phyloP scores from a whole-genome alignment of 345 rosid species.

The Turritis glabra region DNA sequence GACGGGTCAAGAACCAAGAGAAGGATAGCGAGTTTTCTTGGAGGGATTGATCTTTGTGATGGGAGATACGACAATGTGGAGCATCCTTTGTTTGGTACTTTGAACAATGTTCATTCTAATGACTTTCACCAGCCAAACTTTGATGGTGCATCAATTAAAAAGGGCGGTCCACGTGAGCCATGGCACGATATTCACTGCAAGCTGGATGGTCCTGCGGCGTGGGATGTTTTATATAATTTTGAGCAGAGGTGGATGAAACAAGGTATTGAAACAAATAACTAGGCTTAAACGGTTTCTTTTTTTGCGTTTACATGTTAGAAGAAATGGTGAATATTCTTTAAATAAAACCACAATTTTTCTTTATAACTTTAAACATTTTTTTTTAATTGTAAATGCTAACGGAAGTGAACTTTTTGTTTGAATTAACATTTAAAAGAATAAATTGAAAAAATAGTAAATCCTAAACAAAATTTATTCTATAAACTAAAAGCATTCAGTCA shows the following conservation, averaged over 20 bases:
- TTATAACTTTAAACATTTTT: background rate
- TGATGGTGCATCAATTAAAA: constrained; percentile 50
- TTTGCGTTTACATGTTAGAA: background rate
- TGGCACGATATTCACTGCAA: constrained; percentile 96
- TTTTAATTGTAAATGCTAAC: background rate
- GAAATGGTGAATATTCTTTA: background rate
- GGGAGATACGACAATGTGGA: constrained; percentile 77
- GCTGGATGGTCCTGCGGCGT: constrained; percentile 82
- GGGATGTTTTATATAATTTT: constrained; percentile 87
- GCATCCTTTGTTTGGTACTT: constrained; percentile 69
- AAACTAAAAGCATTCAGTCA: too few species aligned
- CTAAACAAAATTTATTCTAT: too few species aligned
- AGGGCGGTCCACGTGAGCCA: constrained; percentile 95
- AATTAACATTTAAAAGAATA: too few species aligned
- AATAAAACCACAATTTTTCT: too few species aligned
- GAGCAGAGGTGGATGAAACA: constrained; percentile 90
- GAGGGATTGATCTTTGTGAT: constrained; percentile 90
- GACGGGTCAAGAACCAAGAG: constrained; percentile 32
- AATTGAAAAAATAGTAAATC: too few species aligned
- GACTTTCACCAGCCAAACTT: constrained; percentile 94
- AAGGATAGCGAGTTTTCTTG: constrained; percentile 72
- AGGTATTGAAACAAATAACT: constrained; percentile 30
- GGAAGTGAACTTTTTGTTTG: background rate
- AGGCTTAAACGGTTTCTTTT: background rate
- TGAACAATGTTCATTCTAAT: constrained; percentile 47